phyloP scores from a whole-genome alignment of 148 eudicot species.

The Talinum fruticosum region DNA sequence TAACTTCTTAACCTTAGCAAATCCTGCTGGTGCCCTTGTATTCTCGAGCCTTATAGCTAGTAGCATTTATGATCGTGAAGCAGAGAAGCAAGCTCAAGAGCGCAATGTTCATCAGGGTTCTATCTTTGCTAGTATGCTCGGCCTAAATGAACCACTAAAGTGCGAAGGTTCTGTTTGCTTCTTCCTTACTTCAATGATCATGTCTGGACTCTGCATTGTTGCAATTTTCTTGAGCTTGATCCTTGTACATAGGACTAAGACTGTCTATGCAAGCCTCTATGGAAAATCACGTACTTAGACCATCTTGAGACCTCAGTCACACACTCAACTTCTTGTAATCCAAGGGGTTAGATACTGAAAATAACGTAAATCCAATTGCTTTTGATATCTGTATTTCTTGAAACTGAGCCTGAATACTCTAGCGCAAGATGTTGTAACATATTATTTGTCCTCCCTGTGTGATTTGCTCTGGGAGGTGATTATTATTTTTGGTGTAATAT shows the following conservation, averaged over 20 bases:
- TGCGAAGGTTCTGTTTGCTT: slow-evolving; percentile 85
- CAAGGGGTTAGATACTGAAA: not conserved
- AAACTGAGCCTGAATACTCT: slow-evolving; percentile 8
- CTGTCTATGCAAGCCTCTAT: slow-evolving; percentile 73
- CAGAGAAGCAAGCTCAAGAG: slow-evolving; percentile 69
- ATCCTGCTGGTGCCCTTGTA: slow-evolving; percentile 83
- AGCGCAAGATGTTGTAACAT: slow-evolving; percentile 25
- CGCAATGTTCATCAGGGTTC: slow-evolving; percentile 19
- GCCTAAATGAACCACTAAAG: slow-evolving; percentile 51
- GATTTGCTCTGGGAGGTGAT: slow-evolving; percentile 14
- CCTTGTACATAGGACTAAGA: slow-evolving; percentile 75
- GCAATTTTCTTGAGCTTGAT: slow-evolving; percentile 66
- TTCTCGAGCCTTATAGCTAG: slow-evolving; percentile 85
- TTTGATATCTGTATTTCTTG: slow-evolving; percentile 15
- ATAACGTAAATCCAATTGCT: slow-evolving; percentile 7
- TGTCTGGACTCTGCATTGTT: slow-evolving; percentile 79
- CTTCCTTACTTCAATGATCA: slow-evolving; percentile 67
- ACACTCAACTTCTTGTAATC: not conserved
- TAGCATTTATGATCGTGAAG: slow-evolving; percentile 81
- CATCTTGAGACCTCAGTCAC: not conserved
- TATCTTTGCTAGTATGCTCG: slow-evolving; percentile 18
- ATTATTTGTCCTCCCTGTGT: slow-evolving; percentile 9
- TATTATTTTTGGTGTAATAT: slow-evolving; percentile 10
- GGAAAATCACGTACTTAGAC: slow-evolving; percentile 52
- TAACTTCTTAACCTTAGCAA: slow-evolving; percentile 86